Evolutionary conservation across 2,329 filamentous ascomycete species (phyloP).

Genomic region (Penicillium griseofulvum): DNA sequence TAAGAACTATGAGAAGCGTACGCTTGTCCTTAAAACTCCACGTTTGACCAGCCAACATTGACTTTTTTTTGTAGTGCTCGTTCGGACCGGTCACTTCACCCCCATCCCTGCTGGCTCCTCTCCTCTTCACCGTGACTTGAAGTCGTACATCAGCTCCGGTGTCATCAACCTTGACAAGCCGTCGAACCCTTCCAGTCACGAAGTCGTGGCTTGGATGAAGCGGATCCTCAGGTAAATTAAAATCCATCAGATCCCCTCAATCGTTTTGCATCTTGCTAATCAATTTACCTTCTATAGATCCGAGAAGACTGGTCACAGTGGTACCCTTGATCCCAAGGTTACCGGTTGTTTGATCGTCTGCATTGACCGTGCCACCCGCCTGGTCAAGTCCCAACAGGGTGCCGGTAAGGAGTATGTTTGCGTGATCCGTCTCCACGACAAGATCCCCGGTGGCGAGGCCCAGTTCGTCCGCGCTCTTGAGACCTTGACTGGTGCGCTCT

Average conservation of each 20-base stretch:
- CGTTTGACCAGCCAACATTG: slow-evolving; percentile 11
- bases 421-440: slow-evolving; percentile 92
- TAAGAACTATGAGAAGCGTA: slow-evolving; percentile 93
- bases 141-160: slow-evolving; percentile 94
- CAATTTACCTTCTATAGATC: slow-evolving; percentile 51
- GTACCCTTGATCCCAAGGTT: slow-evolving; percentile 97
- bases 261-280: slow-evolving; percentile 16
- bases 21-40: slow-evolving; percentile 40
- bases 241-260: background rate
- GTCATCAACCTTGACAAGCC: slow-evolving; percentile 99
- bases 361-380: slow-evolving; percentile 92
- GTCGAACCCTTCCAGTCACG: slow-evolving; percentile 95
- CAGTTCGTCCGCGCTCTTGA: slow-evolving; percentile 93
- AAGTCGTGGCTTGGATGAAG: slow-evolving; percentile 99
- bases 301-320: slow-evolving; percentile 97
- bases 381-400: slow-evolving; percentile 98
- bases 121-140: slow-evolving; percentile 89
- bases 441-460: slow-evolving; percentile 85
- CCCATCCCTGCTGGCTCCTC: slow-evolving; percentile 91
- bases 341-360: slow-evolving; percentile 93
- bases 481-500: slow-evolving; percentile 92
- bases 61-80: slow-evolving; percentile 59
- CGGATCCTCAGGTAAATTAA: slow-evolving; percentile 75
- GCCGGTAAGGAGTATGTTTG: slow-evolving; percentile 99
- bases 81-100: slow-evolving; percentile 94